Base-by-base conservation (phyloP, 805 yeast species). In the Pichia membranifaciens region DNA sequence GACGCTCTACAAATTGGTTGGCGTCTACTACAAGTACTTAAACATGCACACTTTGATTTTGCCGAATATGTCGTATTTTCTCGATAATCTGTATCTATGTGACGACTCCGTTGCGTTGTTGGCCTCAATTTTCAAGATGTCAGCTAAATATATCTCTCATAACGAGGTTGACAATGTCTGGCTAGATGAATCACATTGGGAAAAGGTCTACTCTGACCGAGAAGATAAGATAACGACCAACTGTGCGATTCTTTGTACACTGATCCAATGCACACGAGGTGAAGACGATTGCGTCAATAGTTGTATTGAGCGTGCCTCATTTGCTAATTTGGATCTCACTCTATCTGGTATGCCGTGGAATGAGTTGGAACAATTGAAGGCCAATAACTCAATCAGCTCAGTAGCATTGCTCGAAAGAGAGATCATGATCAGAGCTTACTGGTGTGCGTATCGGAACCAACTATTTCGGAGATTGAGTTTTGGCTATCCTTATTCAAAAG, bases 11-110 rank as follows among this genome's bases (percentile, higher is more conserved):
- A 49, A 56, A 2, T 51, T 72, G 37, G 55, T 72, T 36, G 73
- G 70, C 44, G 49, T 71, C 7, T 73, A 62, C 51, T 73, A 70
- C 53, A 57, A 70, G 36, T 73, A 71, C 52, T 60, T 67, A n/a
- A 68, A 71, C 44, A 64, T 69, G 7, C 60, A 68, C 6, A 59
- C 66, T 39, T 62, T 67, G 17, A 56, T 67, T 7, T 51, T 73
- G 5, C 73, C 75, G 1, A 58, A 67, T 31, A 67, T 66, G 45
- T 52, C 54, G 10, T 43, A 58, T 6, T 58, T 73, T 32, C 41
- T 71, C 3, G 55, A 52, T 18, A 58, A 58, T n/a, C 45, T 69
- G 5, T 53, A 61, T 2, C 48, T 69, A 5, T 58, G 61, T 22
- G 61, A 62, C 28, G 67, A 65, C 38, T 60, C 60, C 5, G 53